Conservation (phyloP, 179 eudicot species). For the Gypsophila paniculata region DNA sequence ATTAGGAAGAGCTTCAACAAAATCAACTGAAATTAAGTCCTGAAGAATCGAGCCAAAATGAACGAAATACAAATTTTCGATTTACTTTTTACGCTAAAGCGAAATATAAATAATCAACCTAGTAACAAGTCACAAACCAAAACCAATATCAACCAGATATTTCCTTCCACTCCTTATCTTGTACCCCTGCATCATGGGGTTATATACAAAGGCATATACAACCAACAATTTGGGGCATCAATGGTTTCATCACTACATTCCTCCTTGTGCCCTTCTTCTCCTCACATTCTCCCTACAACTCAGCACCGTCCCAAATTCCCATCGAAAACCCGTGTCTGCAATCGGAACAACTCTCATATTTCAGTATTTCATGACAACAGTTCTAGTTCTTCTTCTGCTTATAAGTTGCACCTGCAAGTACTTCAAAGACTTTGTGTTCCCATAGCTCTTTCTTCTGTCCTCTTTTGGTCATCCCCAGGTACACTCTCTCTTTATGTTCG, state of each 20-base stretch:
- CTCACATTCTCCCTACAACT: constrained; percentile 12
- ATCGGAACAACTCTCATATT: neutral
- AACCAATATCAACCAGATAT: constrained; percentile 17
- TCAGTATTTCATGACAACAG: neutral
- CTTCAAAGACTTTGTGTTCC: constrained; percentile 25
- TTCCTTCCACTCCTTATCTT: constrained; percentile 18
- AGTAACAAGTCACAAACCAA: neutral
- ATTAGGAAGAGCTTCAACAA: no score
- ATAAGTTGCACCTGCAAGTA: constrained; percentile 8
- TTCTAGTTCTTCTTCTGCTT: constrained; percentile 1
- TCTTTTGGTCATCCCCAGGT: constrained; percentile 36
- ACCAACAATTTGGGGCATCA: constrained; percentile 8
- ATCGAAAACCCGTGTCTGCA: constrained; percentile 8
- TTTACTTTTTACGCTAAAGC: no score
- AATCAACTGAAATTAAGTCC: no score
- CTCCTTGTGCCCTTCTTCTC: constrained; percentile 19
- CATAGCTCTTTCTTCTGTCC: constrained; percentile 26
- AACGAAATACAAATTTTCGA: no score
- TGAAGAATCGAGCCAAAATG: no score
- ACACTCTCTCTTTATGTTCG: no score
- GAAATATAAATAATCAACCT: no score
- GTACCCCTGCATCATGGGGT: no score
- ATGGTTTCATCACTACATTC: constrained; percentile 29
- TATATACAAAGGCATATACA: neutral
- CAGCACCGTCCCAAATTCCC: constrained; percentile 10